Conservation (phyloP, 805 yeast genomes). For the Ogataea paraovalis region DNA sequence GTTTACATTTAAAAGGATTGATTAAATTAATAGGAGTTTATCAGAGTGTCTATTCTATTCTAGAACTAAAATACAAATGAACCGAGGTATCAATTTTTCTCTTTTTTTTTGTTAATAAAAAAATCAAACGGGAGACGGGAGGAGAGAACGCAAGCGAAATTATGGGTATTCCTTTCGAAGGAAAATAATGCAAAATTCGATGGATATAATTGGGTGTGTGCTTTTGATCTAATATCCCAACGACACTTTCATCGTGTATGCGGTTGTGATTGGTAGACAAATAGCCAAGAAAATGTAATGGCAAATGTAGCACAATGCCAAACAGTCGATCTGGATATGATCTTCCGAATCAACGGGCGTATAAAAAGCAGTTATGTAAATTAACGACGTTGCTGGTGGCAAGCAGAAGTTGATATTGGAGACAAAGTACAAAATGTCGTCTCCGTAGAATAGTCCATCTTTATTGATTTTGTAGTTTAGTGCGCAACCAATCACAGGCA, state of each 20-base stretch:
- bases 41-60: no score
- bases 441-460: conserved; percentile 61
- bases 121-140: neutral
- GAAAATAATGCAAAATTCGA: neutral
- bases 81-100: no score
- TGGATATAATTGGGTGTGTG: neutral
- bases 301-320: conserved; percentile 68
- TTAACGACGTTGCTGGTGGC: conserved; percentile 86
- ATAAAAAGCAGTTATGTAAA: conserved; percentile 84
- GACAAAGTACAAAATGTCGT: conserved; percentile 64
- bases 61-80: no score
- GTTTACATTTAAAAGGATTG: no score
- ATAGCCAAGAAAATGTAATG: conserved; percentile 70
- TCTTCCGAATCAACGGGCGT: conserved; percentile 57
- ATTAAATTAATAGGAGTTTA: no score
- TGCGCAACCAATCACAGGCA: conserved; percentile 77
- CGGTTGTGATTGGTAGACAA: conserved; percentile 69
- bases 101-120: no score
- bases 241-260: conserved; percentile 58
- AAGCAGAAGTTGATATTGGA: conserved; percentile 70
- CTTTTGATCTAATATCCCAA: conserved; percentile 33
- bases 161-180: neutral
- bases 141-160: neutral
- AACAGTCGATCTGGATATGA: conserved; percentile 75
- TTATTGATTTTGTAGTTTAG: conserved; percentile 58